Evolutionary conservation across 257 asterid species (phyloP), one percentile per base, ranked within the genome.

Genomic region (Craterostigma plantagineum): DNA sequence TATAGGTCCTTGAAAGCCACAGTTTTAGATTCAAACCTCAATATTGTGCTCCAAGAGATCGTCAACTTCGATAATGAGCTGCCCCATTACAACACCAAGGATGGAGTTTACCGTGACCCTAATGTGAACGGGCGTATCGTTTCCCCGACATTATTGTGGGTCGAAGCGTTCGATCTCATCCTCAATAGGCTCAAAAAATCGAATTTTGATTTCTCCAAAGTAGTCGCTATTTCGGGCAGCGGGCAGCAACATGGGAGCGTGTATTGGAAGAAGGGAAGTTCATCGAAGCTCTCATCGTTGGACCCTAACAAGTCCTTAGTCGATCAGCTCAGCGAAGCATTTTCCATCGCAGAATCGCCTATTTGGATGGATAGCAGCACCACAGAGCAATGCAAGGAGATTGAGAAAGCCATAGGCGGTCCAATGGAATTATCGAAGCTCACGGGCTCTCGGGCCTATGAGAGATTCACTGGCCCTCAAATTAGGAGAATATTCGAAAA

Each of bases 211-310:
- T 75, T 82, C 9, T 73, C 67, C 9, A 87, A 72, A 50, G 50
- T 87, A 39, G 75, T 53, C 16, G 95, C 95, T 38, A 52, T 90
- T 62, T 90, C 98, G 7, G 98, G 98, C 10, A 87, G 98, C 53
- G 98, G 92, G 34, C 98, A 82, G 73, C 98, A 82, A 45, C 98
- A 87, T 43, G 98, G 98, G 35, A 90, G 98, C 55, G 98, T 90
- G 36, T 90, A 70, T 30, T 90, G 98, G 95, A 90, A 79, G 51
- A 79, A n/a, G 7, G 91, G 91, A 8, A 72, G 92, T 65, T 59
- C 57, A 0, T 11, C 38, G 18, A n/a, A 56, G 9, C 50, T 90
- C 23, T 68, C 81, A 0, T 79, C 86, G 0, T 39, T 87, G 60
- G 81, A 82, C 44, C 50, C 91, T 0, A 60, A 56, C 37, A 70